Percentiles rank a stretch among this genome's conserved stretches.
Conservation (phyloP, 805 yeast genomes). For the Candida arabinofermentans region DNA sequence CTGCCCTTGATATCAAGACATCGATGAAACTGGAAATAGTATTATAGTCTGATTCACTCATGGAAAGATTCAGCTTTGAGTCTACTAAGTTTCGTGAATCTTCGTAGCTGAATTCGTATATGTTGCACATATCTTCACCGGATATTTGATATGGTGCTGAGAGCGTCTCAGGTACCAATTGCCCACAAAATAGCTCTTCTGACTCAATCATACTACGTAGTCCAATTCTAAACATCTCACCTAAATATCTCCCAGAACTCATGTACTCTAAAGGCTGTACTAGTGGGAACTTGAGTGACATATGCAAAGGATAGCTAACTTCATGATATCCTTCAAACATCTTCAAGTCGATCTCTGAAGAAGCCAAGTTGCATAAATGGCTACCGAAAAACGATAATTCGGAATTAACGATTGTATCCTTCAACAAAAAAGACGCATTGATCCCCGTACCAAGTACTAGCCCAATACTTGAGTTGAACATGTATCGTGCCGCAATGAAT, state of each 20-base stretch:
- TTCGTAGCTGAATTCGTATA: conserved; percentile 29
- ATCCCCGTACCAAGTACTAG: conserved; percentile 69
- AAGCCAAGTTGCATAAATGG: conserved; percentile 32
- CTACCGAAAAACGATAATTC: conserved; percentile 56
- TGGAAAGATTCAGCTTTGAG: neutral
- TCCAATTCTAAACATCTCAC: conserved; percentile 47
- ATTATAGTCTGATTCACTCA: conserved; percentile 6
- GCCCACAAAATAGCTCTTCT: conserved; percentile 8
- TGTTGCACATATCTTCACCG: conserved; percentile 39
- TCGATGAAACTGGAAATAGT: conserved; percentile 26
- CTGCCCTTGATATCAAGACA: conserved; percentile 40
- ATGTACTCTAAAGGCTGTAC: conserved; percentile 57
- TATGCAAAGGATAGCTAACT: conserved; percentile 24
- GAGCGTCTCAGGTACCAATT: neutral
- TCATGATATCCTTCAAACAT: conserved; percentile 16
- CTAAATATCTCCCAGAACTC: conserved; percentile 53
- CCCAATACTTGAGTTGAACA: conserved; percentile 40
- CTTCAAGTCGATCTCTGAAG: conserved; percentile 38
- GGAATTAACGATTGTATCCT: conserved; percentile 37
- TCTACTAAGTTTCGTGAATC: neutral
- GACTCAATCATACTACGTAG: conserved; percentile 32
- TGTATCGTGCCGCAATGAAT: conserved; percentile 45
- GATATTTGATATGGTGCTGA: conserved; percentile 10
- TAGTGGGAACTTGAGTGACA: conserved; percentile 22
- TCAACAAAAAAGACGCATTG: conserved; percentile 45